These are phyloP conservation scores for Lumnitzera racemosa DNA, from an alignment of 345 rosid genomes.

Conservation along the genomic window DNA sequence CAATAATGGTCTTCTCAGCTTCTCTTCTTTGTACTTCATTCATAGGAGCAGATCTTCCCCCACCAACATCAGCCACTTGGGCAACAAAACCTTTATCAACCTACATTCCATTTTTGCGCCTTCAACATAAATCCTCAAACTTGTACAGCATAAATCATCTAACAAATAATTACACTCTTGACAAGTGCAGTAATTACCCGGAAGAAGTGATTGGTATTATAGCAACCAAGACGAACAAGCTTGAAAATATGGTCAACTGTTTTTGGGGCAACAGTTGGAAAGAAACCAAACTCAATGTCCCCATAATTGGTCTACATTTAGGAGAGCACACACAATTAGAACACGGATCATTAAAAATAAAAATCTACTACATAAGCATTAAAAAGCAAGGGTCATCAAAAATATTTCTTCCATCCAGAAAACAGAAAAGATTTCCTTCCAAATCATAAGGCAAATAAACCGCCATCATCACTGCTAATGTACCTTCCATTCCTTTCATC, in stretches of 20 bases:
- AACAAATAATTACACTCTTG: neutral
- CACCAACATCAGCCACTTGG: slow-evolving; percentile 90
- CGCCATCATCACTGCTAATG: too few species aligned
- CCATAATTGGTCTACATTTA: slow-evolving; percentile 65
- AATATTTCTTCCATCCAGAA: too few species aligned
- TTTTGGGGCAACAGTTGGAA: slow-evolving; percentile 74
- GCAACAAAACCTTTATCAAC: slow-evolving; percentile 96
- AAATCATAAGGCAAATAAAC: too few species aligned
- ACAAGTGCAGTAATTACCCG: slow-evolving; percentile 38
- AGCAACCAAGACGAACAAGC: slow-evolving; percentile 89
- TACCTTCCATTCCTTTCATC: too few species aligned
- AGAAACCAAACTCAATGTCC: slow-evolving; percentile 90
- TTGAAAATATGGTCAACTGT: slow-evolving; percentile 91
- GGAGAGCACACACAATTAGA: slow-evolving; percentile 3
- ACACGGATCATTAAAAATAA: neutral
- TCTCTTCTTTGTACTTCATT: slow-evolving; percentile 68
- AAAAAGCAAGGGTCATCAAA: too few species aligned
- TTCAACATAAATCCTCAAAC: neutral
- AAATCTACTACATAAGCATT: too few species aligned
- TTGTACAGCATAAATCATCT: neutral
- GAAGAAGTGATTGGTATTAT: slow-evolving; percentile 87
- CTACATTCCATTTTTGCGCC: slow-evolving; percentile 17
- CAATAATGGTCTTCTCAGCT: slow-evolving; percentile 67
- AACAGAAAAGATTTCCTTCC: too few species aligned
- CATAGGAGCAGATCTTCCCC: slow-evolving; percentile 81